A percentile compares a stretch with the other conserved stretches of the same genome.
Evolutionary conservation across 257 asterid genomes (phyloP).

Genomic region (Nyctanthes arbortristis): DNA sequence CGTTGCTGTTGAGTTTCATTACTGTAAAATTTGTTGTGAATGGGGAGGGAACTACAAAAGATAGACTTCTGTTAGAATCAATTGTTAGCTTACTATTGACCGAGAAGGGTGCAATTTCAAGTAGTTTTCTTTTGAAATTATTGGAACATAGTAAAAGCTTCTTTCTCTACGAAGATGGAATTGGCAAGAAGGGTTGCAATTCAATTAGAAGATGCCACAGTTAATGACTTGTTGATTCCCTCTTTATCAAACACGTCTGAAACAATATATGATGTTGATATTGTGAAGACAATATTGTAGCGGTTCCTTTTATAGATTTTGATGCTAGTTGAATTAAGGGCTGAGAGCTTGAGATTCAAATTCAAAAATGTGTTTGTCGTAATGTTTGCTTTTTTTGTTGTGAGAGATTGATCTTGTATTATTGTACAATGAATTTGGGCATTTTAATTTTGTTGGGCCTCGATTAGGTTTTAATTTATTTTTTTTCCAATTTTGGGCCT

Average conservation of each 20-base stretch:
- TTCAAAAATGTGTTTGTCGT: too few species aligned
- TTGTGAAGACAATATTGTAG: conserved; percentile 54
- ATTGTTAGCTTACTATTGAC: conserved; percentile 74
- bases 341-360: too few species aligned
- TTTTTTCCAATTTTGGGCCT: too few species aligned
- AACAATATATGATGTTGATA: conserved; percentile 60
- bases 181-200: conserved; percentile 57
- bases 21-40: too few species aligned
- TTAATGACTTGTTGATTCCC: conserved; percentile 68
- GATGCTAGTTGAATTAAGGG: too few species aligned
- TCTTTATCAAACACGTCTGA: conserved; percentile 33
- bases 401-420: too few species aligned
- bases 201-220: conserved; percentile 79
- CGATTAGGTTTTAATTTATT: too few species aligned
- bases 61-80: conserved; percentile 74
- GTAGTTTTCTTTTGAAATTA: conserved; percentile 73
- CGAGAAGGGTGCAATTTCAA: conserved; percentile 74
- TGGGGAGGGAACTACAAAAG: conserved; percentile 46
- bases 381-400: too few species aligned
- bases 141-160: conserved; percentile 61
- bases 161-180: conserved; percentile 68
- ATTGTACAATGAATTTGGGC: too few species aligned
- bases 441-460: too few species aligned
- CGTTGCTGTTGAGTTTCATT: too few species aligned
- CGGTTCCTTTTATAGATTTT: conserved; percentile 67